phyloP scores from a whole-genome alignment of 2,329 filamentous ascomycete genomes.

The Beauveria australis region DNA sequence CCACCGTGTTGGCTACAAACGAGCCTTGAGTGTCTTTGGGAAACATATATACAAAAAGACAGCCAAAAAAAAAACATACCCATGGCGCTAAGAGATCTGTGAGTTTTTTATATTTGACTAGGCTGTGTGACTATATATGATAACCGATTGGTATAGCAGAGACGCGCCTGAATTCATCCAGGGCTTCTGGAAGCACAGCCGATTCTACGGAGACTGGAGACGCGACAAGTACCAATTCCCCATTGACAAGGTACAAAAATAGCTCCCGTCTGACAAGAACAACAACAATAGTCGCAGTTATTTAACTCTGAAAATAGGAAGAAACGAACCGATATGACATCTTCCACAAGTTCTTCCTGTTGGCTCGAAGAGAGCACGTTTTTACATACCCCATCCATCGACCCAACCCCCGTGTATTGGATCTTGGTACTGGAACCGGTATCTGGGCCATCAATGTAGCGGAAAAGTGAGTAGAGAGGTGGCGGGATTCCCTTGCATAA shows the following conservation, averaged over 20 bases:
- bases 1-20: background rate
- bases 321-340: conserved; percentile 76
- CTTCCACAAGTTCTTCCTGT: conserved; percentile 67
- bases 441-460: conserved; percentile 89
- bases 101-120: background rate
- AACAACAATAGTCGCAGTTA: no score
- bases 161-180: background rate
- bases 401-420: conserved; percentile 33
- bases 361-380: conserved; percentile 44
- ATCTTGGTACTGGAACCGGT: conserved; percentile 77
- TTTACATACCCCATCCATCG: conserved; percentile 16
- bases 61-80: background rate
- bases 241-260: conserved; percentile 57
- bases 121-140: conserved; percentile 13
- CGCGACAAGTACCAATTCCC: conserved; percentile 69
- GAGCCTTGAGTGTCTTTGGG: background rate
- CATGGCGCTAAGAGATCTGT: conserved; percentile 2
- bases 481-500: background rate
- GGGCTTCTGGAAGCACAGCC: conserved; percentile 51
- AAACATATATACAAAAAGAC: background rate
- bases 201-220: conserved; percentile 60
- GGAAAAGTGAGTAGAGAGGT: conserved; percentile 45
- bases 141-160: conserved; percentile 8
- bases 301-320: conserved; percentile 31
- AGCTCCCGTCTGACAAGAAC: background rate